These are phyloP conservation scores for Grosmannia huntii DNA, from an alignment of 2,329 filamentous ascomycete genomes.

Conservation along the genomic window DNA sequence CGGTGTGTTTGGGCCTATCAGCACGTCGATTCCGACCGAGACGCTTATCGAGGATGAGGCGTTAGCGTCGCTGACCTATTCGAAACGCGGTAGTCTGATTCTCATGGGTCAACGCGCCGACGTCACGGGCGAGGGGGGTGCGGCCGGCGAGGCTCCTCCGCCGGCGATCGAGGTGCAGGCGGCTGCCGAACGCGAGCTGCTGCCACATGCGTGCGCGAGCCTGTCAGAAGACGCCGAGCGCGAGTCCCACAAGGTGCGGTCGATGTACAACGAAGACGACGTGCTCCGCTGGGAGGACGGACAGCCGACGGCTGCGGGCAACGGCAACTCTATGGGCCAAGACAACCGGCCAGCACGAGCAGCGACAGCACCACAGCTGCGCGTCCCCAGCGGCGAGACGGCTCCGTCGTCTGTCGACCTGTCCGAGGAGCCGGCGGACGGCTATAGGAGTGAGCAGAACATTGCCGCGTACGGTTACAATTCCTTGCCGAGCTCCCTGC, in stretches of 20 bases:
- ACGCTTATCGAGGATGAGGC: conserved; percentile 45
- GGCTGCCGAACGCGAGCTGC: background rate
- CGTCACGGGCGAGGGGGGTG: background rate
- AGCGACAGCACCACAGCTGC: background rate
- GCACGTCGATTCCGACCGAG: conserved; percentile 42
- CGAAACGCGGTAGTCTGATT: conserved; percentile 52
- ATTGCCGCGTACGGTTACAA: conserved; percentile 3
- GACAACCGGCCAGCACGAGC: background rate
- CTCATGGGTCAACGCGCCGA: conserved; percentile 34
- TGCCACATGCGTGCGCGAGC: conserved; percentile 8
- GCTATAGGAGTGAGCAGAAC: background rate
- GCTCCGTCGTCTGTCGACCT: background rate
- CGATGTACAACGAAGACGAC: conserved; percentile 42
- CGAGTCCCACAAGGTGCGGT: conserved; percentile 56
- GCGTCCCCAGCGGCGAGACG: background rate
- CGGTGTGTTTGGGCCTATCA: conserved; percentile 35
- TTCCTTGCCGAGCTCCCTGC: conserved; percentile 2
- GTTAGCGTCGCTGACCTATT: conserved; percentile 44
- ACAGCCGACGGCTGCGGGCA: background rate
- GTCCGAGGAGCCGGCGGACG: background rate
- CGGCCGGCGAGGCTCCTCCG: background rate
- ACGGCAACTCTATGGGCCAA: too few relatives aligned
- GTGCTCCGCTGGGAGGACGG: conserved; percentile 40
- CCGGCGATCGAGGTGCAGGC: background rate
- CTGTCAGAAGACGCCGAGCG: conserved; percentile 42